Evolutionary conservation across 2,329 filamentous ascomycete species (phyloP).

Genomic region (Cucurbitaria berberidis): DNA sequence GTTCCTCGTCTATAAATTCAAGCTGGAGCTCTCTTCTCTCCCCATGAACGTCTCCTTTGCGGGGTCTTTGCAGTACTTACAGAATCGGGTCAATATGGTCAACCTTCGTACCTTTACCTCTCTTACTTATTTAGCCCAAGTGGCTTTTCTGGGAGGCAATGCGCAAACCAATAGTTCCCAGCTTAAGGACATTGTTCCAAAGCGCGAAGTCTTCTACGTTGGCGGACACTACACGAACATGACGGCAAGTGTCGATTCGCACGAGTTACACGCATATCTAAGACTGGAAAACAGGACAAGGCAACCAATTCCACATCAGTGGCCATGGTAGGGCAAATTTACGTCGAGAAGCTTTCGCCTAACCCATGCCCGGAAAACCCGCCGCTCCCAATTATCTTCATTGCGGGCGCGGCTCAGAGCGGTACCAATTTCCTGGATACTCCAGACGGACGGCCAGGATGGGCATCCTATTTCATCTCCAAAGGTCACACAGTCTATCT

Average conservation of each 20-base stretch:
- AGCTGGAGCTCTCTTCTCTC: constrained; percentile 1
- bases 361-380: not conserved
- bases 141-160: constrained; percentile 9
- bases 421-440: constrained; percentile 51
- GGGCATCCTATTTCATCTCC: constrained; percentile 56
- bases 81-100: constrained; percentile 9
- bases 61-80: not conserved
- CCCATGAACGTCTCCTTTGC: constrained; percentile 1
- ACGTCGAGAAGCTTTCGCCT: constrained; percentile 32
- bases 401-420: constrained; percentile 37
- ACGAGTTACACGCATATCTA: not conserved
- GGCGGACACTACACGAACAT: constrained; percentile 21
- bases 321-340: constrained; percentile 9
- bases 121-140: constrained; percentile 11
- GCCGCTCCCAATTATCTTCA: constrained; percentile 35
- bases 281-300: constrained; percentile 5
- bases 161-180: constrained; percentile 13
- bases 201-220: constrained; percentile 22
- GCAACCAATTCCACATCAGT: constrained; percentile 7
- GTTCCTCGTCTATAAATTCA: not conserved
- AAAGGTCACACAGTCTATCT: constrained; percentile 58
- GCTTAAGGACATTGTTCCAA: constrained; percentile 16
- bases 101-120: constrained; percentile 14
- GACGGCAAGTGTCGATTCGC: constrained; percentile 7
- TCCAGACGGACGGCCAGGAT: constrained; percentile 57